Base-by-base conservation (phyloP, 495 filamentous ascomycete genomes). In the Thermochaetoides thermophila region DNA sequence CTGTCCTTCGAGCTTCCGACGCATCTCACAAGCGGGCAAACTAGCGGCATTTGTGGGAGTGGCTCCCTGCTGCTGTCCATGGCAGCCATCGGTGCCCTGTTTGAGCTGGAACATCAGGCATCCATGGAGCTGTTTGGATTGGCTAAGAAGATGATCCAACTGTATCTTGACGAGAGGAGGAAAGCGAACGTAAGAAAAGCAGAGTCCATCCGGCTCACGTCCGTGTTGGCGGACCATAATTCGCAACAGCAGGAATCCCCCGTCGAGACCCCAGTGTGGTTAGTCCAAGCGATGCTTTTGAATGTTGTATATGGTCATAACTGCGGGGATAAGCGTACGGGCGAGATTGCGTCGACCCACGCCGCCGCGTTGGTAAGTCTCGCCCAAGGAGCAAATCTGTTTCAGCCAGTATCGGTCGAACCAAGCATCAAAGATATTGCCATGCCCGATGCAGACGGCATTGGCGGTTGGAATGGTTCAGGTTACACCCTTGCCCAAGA, bases 271-370 rank as follows among this genome's bases (percentile, higher is more conserved):
- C 89, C 89, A 2, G 65, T 95, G 31, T 95, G 89, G 89, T 68
- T 97, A 17, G 84, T 97, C n/a, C 89, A 97, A 49, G 86, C 89
- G 1, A 95, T 97, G 89, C 68, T 97, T 18, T 66, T 97, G 25
- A 95, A 93, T 56, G 81, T 96, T 21, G 79, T 96, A 8, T 97
- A 93, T 44, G 91, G 91, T 7, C 83, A 96, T 44, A 85, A 92
- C 42, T 94, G 83, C 51, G 91, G 82, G 17, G 87, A 97, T 49
- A 89, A 87, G 57, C 73, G 68, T 21, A 78, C 83, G 10, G 82
- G 82, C 21, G 84, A 94, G 51, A 92, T 91, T 43, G 89, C 89
- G 3, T 82, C 75, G 40, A 93, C 77, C 1, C 89, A 95, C 43
- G 91, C 84, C 45, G 81, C 84, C 8, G 81, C 87, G 21, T 59